These are phyloP conservation scores for Puccinia horiana DNA, from an alignment of 1,284 basidiomycete species.

Conservation along the genomic window DNA sequence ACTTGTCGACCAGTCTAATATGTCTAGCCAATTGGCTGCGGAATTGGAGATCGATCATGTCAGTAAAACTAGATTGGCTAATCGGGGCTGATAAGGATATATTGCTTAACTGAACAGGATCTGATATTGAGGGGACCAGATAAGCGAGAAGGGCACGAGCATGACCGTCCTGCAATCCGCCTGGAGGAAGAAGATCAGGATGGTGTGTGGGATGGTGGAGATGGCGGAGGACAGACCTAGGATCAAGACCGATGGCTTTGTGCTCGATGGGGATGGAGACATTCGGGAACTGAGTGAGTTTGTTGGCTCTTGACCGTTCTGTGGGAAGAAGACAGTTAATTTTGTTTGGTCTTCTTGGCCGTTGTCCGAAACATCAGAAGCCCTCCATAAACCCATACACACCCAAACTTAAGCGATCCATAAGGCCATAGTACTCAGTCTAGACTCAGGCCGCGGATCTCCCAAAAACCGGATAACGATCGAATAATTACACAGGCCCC, in stretches of 20 bases:
- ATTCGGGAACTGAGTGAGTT: background rate
- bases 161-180: constrained; percentile 49
- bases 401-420: too few species aligned
- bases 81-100: background rate
- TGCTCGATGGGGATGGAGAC: constrained; percentile 1
- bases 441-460: too few species aligned
- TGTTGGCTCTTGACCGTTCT: background rate
- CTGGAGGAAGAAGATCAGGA: constrained; percentile 6
- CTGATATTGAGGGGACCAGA: constrained; percentile 35
- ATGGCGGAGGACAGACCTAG: background rate
- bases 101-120: constrained; percentile 40
- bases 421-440: too few species aligned
- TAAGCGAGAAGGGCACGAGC: constrained; percentile 44
- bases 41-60: background rate
- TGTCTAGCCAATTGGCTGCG: constrained; percentile 44
- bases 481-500: too few species aligned
- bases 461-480: too few species aligned
- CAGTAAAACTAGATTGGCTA: background rate
- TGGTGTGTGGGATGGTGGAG: background rate
- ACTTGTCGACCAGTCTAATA: constrained; percentile 49
- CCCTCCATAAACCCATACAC: too few species aligned
- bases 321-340: too few species aligned
- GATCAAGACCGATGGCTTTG: constrained; percentile 21
- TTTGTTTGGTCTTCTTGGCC: too few species aligned
- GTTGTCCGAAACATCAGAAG: too few species aligned